Evolutionary conservation across 75 land plant species (phyloP), one percentile per base, ranked within the genome.

Genomic region (Pinus albicaulis): DNA sequence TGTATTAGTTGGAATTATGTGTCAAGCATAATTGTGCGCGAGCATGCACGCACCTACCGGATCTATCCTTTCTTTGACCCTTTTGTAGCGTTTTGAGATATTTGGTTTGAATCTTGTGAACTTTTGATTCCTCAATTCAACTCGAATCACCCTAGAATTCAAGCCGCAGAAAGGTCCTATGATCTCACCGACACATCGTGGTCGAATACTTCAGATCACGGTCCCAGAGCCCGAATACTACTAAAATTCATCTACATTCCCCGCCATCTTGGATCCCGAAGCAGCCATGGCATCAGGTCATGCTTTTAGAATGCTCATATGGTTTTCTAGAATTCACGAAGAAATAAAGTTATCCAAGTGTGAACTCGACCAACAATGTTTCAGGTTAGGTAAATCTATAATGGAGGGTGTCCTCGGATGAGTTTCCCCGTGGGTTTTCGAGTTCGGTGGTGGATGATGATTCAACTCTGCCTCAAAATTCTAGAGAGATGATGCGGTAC

Each of bases 391-490:
- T 19, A 38, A 3, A n/a, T 8, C 60, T 59, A 20, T n/a, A 19
- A 72, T 72, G 74, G 80, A 73, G 26, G 53, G 63, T 0, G 77
- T 66, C 57, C 26, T n/a, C 74, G 11, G 81, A 81, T 83, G 77
- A 79, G 81, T n/a, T 92, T 92, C 59, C 95, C 95, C 15, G 93
- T 76, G 7, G 92, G 95, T 4, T 34, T 92, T 38, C 76, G 89
- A 71, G 93, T 69, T 84, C 90, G 14, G 93, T 90, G 8, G 95
- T 92, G 52, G 95, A 92, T 74, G 95, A 92, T 74, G 95, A 92
- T 77, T 74, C 80, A 6, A 86, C 85, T 64, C n/a, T 92, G 93
- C 65, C 80, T 92, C 64, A 76, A 38, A 76, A 80, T 91, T 57
- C 36, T 92, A 52, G 89, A 90, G 71, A 74, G n/a, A n/a, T n/a